Conservation (phyloP, 305 asterid genomes). For the Ajuga reptans region DNA sequence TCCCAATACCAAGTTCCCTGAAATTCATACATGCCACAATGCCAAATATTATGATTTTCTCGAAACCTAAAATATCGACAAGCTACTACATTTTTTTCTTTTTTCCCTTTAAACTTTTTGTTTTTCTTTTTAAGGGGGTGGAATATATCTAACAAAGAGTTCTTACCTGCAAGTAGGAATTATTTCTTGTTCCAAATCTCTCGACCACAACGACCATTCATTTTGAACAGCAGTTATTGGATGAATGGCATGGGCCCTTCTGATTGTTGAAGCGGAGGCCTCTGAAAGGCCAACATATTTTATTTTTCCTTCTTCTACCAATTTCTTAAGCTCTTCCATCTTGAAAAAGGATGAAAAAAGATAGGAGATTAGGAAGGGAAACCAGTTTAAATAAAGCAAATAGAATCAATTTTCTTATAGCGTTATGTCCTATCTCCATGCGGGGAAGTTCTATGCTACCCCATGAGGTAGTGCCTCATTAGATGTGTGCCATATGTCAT, state of each 20-base stretch:
- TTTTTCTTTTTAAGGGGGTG: no score
- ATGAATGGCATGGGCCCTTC: slow-evolving; percentile 80
- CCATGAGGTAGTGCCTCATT: no score
- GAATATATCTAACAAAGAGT: not conserved
- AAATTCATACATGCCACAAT: not conserved
- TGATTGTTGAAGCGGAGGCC: slow-evolving; percentile 58
- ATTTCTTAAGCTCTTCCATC: slow-evolving; percentile 68
- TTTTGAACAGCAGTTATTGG: slow-evolving; percentile 58
- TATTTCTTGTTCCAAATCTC: slow-evolving; percentile 56
- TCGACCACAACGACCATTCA: slow-evolving; percentile 71
- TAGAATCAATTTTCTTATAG: not conserved
- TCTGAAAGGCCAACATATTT: slow-evolving; percentile 68
- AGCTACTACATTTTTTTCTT: no score
- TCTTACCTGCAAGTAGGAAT: slow-evolving; percentile 69
- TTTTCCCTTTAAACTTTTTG: no score
- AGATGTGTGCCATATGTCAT: no score
- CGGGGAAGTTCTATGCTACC: no score
- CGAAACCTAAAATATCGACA: not conserved
- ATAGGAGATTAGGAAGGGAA: not conserved
- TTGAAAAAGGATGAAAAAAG: slow-evolving; percentile 2
- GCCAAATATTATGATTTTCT: not conserved
- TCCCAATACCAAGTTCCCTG: slow-evolving; percentile 81
- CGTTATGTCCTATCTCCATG: no score
- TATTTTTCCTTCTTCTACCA: slow-evolving; percentile 73
- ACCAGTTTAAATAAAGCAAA: not conserved